Percentiles rank a stretch among this genome's conserved stretches.
phyloP scores from a whole-genome alignment of 2,329 filamentous ascomycete species.

The Lachnellula suecica region DNA sequence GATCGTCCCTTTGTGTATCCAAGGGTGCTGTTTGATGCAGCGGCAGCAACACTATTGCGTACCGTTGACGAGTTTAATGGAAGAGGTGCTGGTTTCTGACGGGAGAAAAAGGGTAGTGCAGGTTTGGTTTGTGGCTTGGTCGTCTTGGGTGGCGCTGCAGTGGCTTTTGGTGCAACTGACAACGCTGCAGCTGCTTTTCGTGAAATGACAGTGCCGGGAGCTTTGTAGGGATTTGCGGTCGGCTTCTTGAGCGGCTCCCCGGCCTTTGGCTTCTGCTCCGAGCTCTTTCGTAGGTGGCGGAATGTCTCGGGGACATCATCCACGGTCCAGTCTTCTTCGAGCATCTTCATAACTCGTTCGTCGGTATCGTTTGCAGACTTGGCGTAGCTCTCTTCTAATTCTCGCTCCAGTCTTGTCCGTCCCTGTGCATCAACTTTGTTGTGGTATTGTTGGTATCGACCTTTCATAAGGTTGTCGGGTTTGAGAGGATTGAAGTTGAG shows the following conservation, averaged over 20 bases:
- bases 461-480: slow-evolving; percentile 58
- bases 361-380: slow-evolving; percentile 55
- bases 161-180: slow-evolving; percentile 39
- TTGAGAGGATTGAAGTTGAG: slow-evolving; percentile 59
- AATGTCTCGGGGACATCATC: slow-evolving; percentile 52
- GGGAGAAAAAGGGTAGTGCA: slow-evolving; percentile 33
- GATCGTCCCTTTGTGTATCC: slow-evolving; percentile 79
- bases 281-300: slow-evolving; percentile 29
- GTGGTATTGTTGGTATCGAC: slow-evolving; percentile 59
- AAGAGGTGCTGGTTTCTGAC: slow-evolving; percentile 40
- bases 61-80: slow-evolving; percentile 49
- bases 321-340: slow-evolving; percentile 62
- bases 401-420: slow-evolving; percentile 59
- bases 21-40: slow-evolving; percentile 76
- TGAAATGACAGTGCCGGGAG: slow-evolving; percentile 53
- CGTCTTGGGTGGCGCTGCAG: slow-evolving; percentile 28
- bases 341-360: slow-evolving; percentile 64
- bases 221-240: slow-evolving; percentile 21
- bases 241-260: slow-evolving; percentile 22
- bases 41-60: slow-evolving; percentile 60
- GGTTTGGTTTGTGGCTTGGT: slow-evolving; percentile 36
- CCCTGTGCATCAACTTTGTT: slow-evolving; percentile 68
- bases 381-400: slow-evolving; percentile 50
- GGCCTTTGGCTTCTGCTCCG: slow-evolving; percentile 11
- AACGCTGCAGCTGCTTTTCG: slow-evolving; percentile 55